phyloP scores from a whole-genome alignment of 2,329 filamentous ascomycete species.

The Pseudogymnoascus sp. region DNA sequence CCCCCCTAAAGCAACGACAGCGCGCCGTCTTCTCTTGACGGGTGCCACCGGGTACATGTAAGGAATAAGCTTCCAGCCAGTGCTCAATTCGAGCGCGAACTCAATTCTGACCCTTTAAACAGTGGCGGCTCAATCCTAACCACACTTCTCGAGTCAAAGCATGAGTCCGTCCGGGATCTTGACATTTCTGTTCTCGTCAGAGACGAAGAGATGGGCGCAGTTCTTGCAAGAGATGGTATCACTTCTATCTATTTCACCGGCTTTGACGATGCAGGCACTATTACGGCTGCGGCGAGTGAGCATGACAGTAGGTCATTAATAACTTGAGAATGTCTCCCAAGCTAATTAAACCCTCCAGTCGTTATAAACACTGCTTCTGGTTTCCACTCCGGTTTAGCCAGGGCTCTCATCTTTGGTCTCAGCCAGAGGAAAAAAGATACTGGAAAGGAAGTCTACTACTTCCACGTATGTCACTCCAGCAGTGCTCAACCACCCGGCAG shows the following conservation, averaged over 20 bases:
- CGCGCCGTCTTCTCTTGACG: conserved; percentile 15
- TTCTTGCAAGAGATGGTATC: conserved; percentile 18
- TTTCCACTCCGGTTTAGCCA: conserved; percentile 30
- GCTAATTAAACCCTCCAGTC: conserved; percentile 18
- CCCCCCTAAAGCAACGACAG: background rate
- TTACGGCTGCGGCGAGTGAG: conserved; percentile 17
- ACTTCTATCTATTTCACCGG: conserved; percentile 18
- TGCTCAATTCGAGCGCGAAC: background rate
- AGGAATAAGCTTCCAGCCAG: background rate
- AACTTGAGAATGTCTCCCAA: background rate
- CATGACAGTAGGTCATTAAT: conserved; percentile 15
- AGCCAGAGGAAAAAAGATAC: conserved; percentile 30
- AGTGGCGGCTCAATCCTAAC: conserved; percentile 20
- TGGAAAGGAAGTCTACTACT: conserved; percentile 30
- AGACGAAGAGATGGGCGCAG: conserved; percentile 19
- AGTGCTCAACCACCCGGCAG: background rate
- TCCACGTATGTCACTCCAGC: conserved; percentile 28
- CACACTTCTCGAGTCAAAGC: conserved; percentile 11
- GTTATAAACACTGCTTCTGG: conserved; percentile 37
- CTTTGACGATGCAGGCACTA: conserved; percentile 18
- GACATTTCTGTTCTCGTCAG: conserved; percentile 20
- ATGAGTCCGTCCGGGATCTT: conserved; percentile 7
- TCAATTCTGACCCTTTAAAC: background rate
- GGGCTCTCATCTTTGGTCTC: conserved; percentile 36
- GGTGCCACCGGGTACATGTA: conserved; percentile 21